Evolutionary conservation across 441 rosid species (phyloP), one percentile per base, ranked within the genome.

Genomic region (Aquilaria agallochum): DNA sequence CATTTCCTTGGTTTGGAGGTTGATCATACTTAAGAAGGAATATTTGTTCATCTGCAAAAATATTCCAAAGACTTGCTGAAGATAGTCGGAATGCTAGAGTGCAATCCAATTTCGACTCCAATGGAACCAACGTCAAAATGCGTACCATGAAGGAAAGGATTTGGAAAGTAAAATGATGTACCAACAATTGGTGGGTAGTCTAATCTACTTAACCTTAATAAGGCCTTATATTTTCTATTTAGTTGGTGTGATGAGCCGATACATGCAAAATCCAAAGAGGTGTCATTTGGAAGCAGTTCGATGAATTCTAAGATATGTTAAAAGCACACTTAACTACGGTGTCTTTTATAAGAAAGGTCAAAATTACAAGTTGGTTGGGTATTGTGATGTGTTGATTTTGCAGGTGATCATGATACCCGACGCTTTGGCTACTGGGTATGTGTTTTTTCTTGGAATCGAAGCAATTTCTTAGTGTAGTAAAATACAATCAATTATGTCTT

Each of bases 1-100:
- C 56, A 53, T 13, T 53, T 53, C 20, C 56, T 53, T 30, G 40
- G 56, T 15, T 32, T 53, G 0, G 40, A 53, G 56, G 33, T 53
- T 9, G 56, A 53, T 27, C 9, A 30, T 2, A 9, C 56, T 9
- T 4, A 2, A 32, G n/a, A 53, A 53, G 50, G 50, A 3, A 5
- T n/a, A 8, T 57, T 57, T 57, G 1, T 57, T 1, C 15, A 5
- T 57, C 31, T 34, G 30, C 40, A 57, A 12, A 20, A 11, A 42
- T 57, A 57, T 57, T 12, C 32, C 9, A 44, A 2, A 40, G 7
- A 31, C 36, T 40, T 57, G 9, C 4, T 57, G 0, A 2, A 57
- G 2, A 42, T 11, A 2, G 34, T 2, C 36, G 32, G 5, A 2
- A 36, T 44, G 50, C 11, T 1, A 2, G 20, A 33, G 6, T 33